Percentiles rank a stretch among this genome's conserved stretches.
These are phyloP conservation scores for Xylariaceae sp. DNA, from an alignment of 2,329 filamentous ascomycete genomes.

Conservation along the genomic window DNA sequence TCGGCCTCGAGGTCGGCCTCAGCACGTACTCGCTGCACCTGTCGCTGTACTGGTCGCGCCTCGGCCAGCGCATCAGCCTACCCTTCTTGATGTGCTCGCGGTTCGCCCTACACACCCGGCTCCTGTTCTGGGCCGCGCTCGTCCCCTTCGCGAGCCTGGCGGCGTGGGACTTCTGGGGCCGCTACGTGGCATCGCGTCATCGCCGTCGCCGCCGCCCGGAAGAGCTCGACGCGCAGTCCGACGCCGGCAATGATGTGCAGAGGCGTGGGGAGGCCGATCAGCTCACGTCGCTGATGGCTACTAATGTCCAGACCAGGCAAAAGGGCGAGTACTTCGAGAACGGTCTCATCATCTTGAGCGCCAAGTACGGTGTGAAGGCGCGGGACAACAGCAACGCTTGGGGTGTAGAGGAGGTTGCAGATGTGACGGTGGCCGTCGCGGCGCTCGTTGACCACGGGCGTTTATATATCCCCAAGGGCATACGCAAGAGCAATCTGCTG, in stretches of 20 bases:
- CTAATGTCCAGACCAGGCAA: conserved; percentile 44
- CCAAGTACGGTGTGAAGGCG: conserved; percentile 49
- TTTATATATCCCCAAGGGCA: conserved; percentile 44
- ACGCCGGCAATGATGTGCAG: conserved; percentile 36
- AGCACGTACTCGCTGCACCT: conserved; percentile 46
- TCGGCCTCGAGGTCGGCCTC: conserved; percentile 50
- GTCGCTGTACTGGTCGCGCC: conserved; percentile 51
- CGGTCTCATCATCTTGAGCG: conserved; percentile 52
- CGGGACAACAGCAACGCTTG: conserved; percentile 32
- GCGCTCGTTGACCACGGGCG: conserved; percentile 46
- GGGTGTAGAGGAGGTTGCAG: conserved; percentile 47
- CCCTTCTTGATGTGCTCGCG: conserved; percentile 45
- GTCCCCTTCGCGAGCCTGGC: conserved; percentile 46
- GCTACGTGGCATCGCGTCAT: neutral
- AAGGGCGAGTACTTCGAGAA: conserved; percentile 39
- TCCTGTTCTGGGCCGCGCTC: conserved; percentile 44
- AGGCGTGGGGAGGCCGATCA: conserved; percentile 50
- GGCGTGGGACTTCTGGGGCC: conserved; percentile 38
- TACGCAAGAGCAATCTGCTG: conserved; percentile 48
- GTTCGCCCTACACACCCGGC: conserved; percentile 29
- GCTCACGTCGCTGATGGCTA: conserved; percentile 46
- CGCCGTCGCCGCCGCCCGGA: conserved; percentile 11
- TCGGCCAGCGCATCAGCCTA: conserved; percentile 48
- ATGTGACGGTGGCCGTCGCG: conserved; percentile 52
- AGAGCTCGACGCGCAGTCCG: conserved; percentile 4